phyloP scores from a whole-genome alignment of 106 monocot species.

The Allium sativum region DNA sequence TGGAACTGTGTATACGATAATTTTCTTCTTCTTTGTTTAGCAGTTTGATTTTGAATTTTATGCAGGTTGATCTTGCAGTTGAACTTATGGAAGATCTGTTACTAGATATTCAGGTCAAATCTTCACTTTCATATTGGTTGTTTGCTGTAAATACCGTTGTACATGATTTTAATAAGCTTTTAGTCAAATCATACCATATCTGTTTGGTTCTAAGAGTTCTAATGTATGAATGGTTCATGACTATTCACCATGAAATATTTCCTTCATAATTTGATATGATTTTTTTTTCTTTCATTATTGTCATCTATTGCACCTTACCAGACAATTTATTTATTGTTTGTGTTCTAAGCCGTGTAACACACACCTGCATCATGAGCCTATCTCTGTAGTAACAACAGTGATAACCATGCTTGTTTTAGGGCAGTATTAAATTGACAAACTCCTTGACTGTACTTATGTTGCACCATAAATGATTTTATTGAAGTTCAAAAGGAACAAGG shows the following conservation, averaged over 20 bases:
- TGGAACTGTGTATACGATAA: neutral
- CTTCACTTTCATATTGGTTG: neutral
- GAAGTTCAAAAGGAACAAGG: neutral
- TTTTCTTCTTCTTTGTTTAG: slow-evolving; percentile 1
- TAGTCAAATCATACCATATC: neutral
- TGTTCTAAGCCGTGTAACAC: too few relatives aligned
- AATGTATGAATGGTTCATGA: neutral
- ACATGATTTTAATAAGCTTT: slow-evolving; percentile 4
- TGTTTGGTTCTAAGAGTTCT: neutral
- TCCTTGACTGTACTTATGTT: too few relatives aligned
- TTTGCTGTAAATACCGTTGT: neutral
- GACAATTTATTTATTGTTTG: too few relatives aligned
- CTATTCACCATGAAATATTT: neutral
- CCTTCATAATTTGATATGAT: too few relatives aligned
- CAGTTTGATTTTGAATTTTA: slow-evolving; percentile 10
- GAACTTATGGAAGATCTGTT: slow-evolving; percentile 91
- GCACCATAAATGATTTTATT: neutral
- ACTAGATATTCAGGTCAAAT: slow-evolving; percentile 56
- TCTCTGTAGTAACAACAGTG: too few relatives aligned
- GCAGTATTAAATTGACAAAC: too few relatives aligned
- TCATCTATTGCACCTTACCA: too few relatives aligned
- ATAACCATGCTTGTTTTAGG: too few relatives aligned
- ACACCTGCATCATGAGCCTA: too few relatives aligned
- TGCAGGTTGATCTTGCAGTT: slow-evolving; percentile 78
- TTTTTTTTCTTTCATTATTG: too few relatives aligned